Evolutionary conservation across 1,139 yeast genomes (phyloP).

Genomic region (Diutina ranongensis): DNA sequence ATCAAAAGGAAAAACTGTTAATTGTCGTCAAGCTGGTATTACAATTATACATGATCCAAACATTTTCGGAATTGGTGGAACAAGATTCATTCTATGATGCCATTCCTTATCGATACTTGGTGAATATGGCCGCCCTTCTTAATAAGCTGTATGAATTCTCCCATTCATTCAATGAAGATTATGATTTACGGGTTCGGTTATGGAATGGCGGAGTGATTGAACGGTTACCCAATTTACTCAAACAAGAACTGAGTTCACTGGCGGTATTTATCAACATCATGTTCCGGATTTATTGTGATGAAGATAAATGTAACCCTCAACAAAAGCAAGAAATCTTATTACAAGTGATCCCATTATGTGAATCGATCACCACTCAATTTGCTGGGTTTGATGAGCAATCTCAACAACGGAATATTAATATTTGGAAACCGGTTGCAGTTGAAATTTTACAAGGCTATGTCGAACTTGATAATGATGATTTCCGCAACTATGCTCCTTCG

Average conservation of each 20-base stretch:
- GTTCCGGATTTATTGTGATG: conserved; percentile 72
- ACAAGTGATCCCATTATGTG: conserved; percentile 61
- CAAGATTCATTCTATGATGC: conserved; percentile 57
- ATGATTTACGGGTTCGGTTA: conserved; percentile 70
- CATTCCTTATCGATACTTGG: conserved; percentile 55
- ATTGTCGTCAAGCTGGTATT: conserved; percentile 89
- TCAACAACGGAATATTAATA: conserved; percentile 68
- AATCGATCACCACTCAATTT: conserved; percentile 57
- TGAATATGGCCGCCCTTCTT: conserved; percentile 48
- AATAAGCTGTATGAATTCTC: conserved; percentile 72
- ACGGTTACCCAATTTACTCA: conserved; percentile 79
- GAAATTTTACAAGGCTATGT: conserved; percentile 76
- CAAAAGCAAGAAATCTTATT: conserved; percentile 33
- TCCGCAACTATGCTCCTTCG: conserved; percentile 46
- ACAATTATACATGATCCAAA: conserved; percentile 81
- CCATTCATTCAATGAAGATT: conserved; percentile 76
- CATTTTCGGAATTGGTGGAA: conserved; percentile 67
- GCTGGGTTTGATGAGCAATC: conserved; percentile 61
- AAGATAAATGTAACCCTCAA: conserved; percentile 29
- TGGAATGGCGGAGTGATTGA: conserved; percentile 92
- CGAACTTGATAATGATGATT: conserved; percentile 69
- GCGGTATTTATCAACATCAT: conserved; percentile 76
- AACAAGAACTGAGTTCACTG: conserved; percentile 86
- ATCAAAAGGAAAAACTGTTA: conserved; percentile 46
- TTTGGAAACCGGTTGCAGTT: conserved; percentile 88